phyloP scores from a whole-genome alignment of 768 basidiomycete genomes.

The Tulasnella sp. region DNA sequence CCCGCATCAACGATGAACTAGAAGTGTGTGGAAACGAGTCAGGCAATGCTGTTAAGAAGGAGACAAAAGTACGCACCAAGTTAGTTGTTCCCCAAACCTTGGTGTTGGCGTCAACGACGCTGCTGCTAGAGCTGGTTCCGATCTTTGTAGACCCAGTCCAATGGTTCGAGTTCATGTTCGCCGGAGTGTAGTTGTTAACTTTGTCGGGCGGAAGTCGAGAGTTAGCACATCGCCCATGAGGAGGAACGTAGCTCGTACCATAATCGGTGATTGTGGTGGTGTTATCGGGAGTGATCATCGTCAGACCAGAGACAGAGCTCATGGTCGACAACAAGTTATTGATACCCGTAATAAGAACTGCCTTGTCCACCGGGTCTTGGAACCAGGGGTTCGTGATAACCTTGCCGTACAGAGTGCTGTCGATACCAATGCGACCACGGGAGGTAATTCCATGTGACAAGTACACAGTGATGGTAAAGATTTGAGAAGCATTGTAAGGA shows the following conservation, averaged over 20 bases:
- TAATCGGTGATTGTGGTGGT: conserved; percentile 48
- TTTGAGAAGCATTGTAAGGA: conserved; percentile 45
- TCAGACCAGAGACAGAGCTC: conserved; percentile 41
- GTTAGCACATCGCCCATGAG: background rate
- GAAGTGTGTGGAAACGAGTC: conserved; percentile 14
- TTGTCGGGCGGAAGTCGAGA: background rate
- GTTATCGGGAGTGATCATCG: conserved; percentile 53
- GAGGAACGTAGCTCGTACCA: conserved; percentile 30
- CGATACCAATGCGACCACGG: conserved; percentile 53
- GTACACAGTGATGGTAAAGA: conserved; percentile 57
- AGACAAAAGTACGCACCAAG: conserved; percentile 28
- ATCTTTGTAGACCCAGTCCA: conserved; percentile 54
- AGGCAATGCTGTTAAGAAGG: background rate
- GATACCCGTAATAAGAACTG: conserved; percentile 43
- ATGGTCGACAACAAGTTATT: conserved; percentile 42
- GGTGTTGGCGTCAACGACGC: conserved; percentile 51
- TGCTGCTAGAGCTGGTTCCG: conserved; percentile 32
- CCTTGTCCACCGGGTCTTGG: conserved; percentile 49
- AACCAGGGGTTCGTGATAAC: conserved; percentile 52
- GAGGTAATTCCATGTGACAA: conserved; percentile 56
- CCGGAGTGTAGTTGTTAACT: conserved; percentile 38
- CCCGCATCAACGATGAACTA: conserved; percentile 47
- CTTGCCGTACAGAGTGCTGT: conserved; percentile 40
- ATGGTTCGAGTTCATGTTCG: conserved; percentile 47
- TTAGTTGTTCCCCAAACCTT: conserved; percentile 47